Evolutionary conservation across 768 basidiomycete genomes (phyloP).

Genomic region (Boletus vermiculosoides): DNA sequence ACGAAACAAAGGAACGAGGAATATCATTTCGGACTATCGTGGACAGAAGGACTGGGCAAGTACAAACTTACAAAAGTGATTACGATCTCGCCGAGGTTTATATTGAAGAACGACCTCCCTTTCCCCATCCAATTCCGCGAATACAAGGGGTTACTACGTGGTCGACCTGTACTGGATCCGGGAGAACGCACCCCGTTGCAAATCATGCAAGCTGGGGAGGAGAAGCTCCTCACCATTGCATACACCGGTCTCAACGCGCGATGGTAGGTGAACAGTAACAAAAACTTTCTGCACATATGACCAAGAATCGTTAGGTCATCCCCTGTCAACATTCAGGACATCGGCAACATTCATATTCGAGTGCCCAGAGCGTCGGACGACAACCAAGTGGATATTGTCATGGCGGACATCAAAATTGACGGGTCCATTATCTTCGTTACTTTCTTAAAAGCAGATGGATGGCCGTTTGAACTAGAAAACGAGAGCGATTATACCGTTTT

Average conservation of each 20-base stretch:
- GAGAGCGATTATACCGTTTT: conserved; percentile 69
- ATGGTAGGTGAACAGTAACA: conserved; percentile 55
- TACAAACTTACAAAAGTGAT: conserved; percentile 96
- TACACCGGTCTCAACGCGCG: conserved; percentile 80
- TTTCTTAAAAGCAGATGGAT: conserved; percentile 60
- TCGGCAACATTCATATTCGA: conserved; percentile 79
- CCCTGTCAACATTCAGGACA: conserved; percentile 88
- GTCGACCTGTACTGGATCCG: conserved; percentile 58
- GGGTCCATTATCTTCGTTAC: conserved; percentile 89
- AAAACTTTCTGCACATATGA: background rate
- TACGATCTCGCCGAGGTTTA: conserved; percentile 85
- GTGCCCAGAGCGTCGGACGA: conserved; percentile 44
- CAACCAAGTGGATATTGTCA: conserved; percentile 54
- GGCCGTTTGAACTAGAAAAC: conserved; percentile 93
- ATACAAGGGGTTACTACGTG: conserved; percentile 68
- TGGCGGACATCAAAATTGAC: conserved; percentile 76
- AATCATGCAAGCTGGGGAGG: conserved; percentile 60
- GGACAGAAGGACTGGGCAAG: conserved; percentile 93
- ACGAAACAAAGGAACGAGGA: conserved; percentile 60
- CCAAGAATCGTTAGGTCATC: conserved; percentile 63
- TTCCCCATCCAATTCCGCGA: conserved; percentile 80
- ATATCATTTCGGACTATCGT: conserved; percentile 84
- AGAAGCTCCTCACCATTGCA: conserved; percentile 80
- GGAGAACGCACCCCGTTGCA: conserved; percentile 70
- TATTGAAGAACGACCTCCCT: conserved; percentile 78